Evolutionary conservation across 2,329 filamentous ascomycete genomes (phyloP), one percentile per base, ranked within the genome.

Genomic region (Aspergillus ochraceus): DNA sequence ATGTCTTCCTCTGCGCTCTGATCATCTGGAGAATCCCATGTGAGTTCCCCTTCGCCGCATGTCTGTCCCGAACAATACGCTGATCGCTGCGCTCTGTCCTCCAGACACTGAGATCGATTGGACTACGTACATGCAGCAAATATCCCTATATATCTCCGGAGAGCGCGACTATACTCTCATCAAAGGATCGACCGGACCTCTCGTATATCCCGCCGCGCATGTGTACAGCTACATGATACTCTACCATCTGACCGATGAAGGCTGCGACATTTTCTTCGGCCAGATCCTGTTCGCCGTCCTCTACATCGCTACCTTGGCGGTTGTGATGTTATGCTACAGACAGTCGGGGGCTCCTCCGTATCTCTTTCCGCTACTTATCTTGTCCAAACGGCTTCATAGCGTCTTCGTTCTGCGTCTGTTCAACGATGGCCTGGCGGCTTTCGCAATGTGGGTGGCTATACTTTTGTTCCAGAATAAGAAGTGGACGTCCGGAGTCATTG

Each of bases 71-170:
- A 45, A 55, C 52, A 51, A 54, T 32, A 24, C 58, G 52, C 65
- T 68, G 64, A 68, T 55, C 26, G 39, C 58, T 55, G 62, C 52
- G 62, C 65, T 49, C 52, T 49, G 66, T 84, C 55, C 53, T 19
- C 49, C 66, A 91, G 95, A 99, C 74, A 99, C 95, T 49, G 95
- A 99, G 77, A 99, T 99, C 71, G 95, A 99, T 78, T 99, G 94
- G 94, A 85, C 84, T 60, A 92, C 95, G 0, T 99, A 99, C 77
- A 98, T 99, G 93, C 85, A 97, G 74, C 95, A 99, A 71, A 83
- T 98, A 49, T 79, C 84, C 46, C 88, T 93, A 68, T 95, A 90
- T 71, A 79, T 93, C 50, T 83, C 86, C 19, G 95, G 95, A 70
- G 93, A 98, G 80, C 87, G 90, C 72, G 89, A 97, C 76, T 99